These are phyloP conservation scores for Xylaria arbuscula DNA, from an alignment of 2,329 filamentous ascomycete genomes.

Conservation along the genomic window DNA sequence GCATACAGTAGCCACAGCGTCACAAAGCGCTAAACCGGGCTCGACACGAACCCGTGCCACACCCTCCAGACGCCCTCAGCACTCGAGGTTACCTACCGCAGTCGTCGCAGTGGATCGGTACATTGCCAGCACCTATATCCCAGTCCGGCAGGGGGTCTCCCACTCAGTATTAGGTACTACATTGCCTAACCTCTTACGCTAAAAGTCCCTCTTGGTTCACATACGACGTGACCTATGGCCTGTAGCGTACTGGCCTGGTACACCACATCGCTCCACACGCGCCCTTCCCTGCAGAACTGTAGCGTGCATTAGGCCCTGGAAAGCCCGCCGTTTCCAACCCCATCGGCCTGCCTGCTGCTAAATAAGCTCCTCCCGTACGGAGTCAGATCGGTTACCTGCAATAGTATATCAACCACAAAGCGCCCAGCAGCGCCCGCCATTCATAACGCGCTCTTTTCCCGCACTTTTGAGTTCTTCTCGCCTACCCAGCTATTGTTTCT, in stretches of 20 bases:
- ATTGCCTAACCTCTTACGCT: too few relatives aligned
- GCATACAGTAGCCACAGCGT: constrained; percentile 10
- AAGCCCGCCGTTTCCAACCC: constrained; percentile 27
- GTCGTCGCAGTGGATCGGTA: constrained; percentile 26
- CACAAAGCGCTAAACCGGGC: constrained; percentile 24
- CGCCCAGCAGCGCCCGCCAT: constrained; percentile 7
- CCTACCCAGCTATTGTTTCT: constrained; percentile 1
- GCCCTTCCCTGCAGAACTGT: constrained; percentile 34
- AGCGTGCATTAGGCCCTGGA: constrained; percentile 37
- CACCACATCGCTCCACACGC: constrained; percentile 35
- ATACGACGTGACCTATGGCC: constrained; percentile 27
- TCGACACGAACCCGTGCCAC: constrained; percentile 26
- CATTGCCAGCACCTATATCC: constrained; percentile 10
- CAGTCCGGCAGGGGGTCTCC: constrained; percentile 15
- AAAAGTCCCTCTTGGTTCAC: not conserved
- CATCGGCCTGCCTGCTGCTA: constrained; percentile 20
- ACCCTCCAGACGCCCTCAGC: constrained; percentile 13
- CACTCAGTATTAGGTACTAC: too few relatives aligned
- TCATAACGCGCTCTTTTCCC: constrained; percentile 29
- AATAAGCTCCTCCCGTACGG: constrained; percentile 13
- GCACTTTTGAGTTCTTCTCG: not conserved
- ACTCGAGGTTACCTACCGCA: constrained; percentile 29
- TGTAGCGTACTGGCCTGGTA: constrained; percentile 19
- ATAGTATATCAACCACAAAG: constrained; percentile 16
- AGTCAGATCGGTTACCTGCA: constrained; percentile 7